phyloP scores from a whole-genome alignment of 306 rosid species.

The Delonix regia region DNA sequence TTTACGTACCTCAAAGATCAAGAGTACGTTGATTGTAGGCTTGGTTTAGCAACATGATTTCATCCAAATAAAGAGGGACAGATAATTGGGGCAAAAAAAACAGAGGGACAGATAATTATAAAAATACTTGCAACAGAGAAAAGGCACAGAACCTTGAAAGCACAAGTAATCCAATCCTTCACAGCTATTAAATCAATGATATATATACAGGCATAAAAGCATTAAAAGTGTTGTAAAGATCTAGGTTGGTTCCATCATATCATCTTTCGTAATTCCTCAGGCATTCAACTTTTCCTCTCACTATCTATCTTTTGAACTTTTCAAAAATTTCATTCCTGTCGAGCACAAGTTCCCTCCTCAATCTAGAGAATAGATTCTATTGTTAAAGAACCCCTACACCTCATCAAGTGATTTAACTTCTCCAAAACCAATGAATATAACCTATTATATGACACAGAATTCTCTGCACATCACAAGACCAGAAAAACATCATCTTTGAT shows the following conservation, averaged over 20 bases:
- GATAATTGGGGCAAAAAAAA: too few relatives aligned
- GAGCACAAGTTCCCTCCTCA: constrained; percentile 31
- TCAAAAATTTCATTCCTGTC: constrained; percentile 47
- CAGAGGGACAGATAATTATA: too few relatives aligned
- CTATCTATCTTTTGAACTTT: constrained; percentile 20
- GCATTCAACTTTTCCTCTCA: neutral
- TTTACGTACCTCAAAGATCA: neutral
- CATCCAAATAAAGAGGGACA: constrained; percentile 41
- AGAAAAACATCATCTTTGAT: neutral
- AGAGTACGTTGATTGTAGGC: neutral
- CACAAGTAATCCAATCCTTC: constrained; percentile 20
- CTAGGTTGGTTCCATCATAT: neutral
- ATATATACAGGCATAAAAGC: constrained; percentile 15
- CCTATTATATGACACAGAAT: neutral
- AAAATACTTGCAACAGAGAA: too few relatives aligned
- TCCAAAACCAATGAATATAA: neutral
- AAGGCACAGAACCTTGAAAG: constrained; percentile 27
- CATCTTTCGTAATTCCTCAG: neutral
- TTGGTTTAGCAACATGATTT: neutral
- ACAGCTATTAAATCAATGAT: neutral
- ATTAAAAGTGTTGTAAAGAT: too few relatives aligned
- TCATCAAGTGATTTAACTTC: neutral
- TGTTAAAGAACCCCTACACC: neutral
- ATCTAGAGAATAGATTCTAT: constrained; percentile 12
- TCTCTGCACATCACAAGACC: constrained; percentile 2